Evolutionary conservation across 805 yeast species (phyloP).

Genomic region (Yamadazyma ubonensis): DNA sequence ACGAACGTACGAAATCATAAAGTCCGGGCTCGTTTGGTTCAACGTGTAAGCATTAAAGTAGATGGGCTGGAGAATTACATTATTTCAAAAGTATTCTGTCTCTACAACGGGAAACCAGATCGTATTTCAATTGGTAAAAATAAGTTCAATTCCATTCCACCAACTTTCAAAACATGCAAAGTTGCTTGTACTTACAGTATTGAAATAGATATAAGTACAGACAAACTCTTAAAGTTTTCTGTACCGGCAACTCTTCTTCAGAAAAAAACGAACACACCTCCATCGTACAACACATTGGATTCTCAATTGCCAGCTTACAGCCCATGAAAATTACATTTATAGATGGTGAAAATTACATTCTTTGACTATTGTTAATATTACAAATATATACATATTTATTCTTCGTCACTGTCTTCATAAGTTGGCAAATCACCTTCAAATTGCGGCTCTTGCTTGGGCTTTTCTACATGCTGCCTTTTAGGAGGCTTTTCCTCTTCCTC

Average conservation of each 20-base stretch:
- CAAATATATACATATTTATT: constrained; percentile 10
- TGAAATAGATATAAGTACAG: background rate
- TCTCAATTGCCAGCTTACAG: background rate
- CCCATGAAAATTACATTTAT: background rate
- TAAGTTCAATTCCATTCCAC: background rate
- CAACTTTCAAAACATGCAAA: background rate
- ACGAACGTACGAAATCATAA: no score
- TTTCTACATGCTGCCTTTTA: background rate
- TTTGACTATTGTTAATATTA: constrained; percentile 2
- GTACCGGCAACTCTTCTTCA: background rate
- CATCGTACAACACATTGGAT: background rate
- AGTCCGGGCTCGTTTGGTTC: no score
- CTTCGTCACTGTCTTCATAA: constrained; percentile 40
- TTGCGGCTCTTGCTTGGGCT: constrained; percentile 6
- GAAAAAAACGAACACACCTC: background rate
- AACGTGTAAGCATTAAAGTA: background rate
- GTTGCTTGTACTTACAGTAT: background rate
- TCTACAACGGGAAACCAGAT: background rate
- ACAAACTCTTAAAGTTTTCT: background rate
- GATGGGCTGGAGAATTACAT: background rate
- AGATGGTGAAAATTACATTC: no score
- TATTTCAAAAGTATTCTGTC: background rate
- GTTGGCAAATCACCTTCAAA: constrained; percentile 35
- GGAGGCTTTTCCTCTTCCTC: background rate
- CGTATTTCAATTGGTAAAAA: background rate